Conservation (phyloP, 1,284 basidiomycete species). For the Bondarzewia mesenterica region DNA sequence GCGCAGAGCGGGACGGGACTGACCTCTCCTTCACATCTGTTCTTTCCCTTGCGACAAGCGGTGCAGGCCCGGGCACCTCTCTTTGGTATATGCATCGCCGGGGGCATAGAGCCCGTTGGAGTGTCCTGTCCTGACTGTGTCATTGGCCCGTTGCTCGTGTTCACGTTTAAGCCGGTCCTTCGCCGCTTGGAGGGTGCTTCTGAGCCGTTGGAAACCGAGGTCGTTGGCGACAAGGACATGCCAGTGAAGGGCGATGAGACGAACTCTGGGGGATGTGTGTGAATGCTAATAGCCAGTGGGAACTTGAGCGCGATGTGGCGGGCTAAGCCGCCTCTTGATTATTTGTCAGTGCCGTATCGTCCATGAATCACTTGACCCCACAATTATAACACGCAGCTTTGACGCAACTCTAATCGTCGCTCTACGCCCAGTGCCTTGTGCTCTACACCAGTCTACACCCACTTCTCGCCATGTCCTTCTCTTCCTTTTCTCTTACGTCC, state of each 20-base stretch:
- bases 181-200: constrained; percentile 24
- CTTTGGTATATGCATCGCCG: constrained; percentile 60
- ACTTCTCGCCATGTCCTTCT: no score
- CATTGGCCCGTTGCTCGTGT: constrained; percentile 14
- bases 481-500: no score
- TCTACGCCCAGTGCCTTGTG: no score
- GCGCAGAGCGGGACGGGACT: constrained; percentile 16
- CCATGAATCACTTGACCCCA: not conserved
- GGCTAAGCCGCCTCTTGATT: not conserved
- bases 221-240: constrained; percentile 29
- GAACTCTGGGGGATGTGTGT: not conserved
- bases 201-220: constrained; percentile 20
- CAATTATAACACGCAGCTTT: no score
- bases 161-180: constrained; percentile 16
- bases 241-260: not conserved
- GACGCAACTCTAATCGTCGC: no score
- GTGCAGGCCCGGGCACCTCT: constrained; percentile 75
- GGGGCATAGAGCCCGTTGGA: constrained; percentile 13
- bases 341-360: not conserved
- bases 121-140: constrained; percentile 8
- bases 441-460: no score
- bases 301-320: not conserved
- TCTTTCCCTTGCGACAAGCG: constrained; percentile 84
- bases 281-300: not conserved
- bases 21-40: constrained; percentile 62